Evolutionary conservation across 768 basidiomycete species (phyloP).

Genomic region (Suillus placidus): DNA sequence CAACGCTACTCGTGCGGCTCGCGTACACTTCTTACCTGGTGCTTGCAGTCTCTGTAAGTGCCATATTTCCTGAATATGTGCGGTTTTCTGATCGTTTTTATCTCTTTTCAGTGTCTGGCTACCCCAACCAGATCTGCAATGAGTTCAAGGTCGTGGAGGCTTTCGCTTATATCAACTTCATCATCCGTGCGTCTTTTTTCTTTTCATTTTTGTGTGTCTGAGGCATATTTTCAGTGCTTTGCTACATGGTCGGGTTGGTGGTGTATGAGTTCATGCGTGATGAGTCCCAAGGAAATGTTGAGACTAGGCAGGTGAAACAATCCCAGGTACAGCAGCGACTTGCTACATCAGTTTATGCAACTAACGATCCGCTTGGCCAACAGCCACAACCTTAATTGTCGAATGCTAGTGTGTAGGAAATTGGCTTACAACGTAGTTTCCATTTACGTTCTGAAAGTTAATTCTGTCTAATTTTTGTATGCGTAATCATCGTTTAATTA

Average conservation of each 20-base stretch:
- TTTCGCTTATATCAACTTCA: slow-evolving; percentile 40
- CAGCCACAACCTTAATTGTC: background rate
- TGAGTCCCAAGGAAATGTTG: background rate
- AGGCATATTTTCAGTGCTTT: slow-evolving; percentile 30
- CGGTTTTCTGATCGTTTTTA: background rate
- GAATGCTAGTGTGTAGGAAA: background rate
- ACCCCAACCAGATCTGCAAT: slow-evolving; percentile 23
- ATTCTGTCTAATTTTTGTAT: background rate
- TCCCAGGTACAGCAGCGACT: background rate
- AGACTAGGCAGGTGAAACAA: background rate
- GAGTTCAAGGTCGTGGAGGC: slow-evolving; percentile 36
- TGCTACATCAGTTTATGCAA: background rate
- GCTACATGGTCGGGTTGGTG: slow-evolving; percentile 31
- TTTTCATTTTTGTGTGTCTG: background rate
- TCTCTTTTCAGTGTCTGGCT: slow-evolving; percentile 16
- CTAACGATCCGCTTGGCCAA: background rate
- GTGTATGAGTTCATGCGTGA: slow-evolving; percentile 17
- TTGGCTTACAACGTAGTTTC: background rate
- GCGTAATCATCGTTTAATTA: background rate
- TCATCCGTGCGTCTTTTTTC: slow-evolving; percentile 29
- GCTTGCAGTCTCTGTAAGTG: slow-evolving; percentile 15
- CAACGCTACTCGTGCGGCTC: slow-evolving; percentile 21
- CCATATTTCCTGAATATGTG: background rate
- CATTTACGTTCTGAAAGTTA: background rate
- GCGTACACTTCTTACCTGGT: slow-evolving; percentile 4